These are phyloP conservation scores for Blakeslea trispora DNA, from an alignment of 371 early-diverging fungal genomes.

Conservation along the genomic window DNA sequence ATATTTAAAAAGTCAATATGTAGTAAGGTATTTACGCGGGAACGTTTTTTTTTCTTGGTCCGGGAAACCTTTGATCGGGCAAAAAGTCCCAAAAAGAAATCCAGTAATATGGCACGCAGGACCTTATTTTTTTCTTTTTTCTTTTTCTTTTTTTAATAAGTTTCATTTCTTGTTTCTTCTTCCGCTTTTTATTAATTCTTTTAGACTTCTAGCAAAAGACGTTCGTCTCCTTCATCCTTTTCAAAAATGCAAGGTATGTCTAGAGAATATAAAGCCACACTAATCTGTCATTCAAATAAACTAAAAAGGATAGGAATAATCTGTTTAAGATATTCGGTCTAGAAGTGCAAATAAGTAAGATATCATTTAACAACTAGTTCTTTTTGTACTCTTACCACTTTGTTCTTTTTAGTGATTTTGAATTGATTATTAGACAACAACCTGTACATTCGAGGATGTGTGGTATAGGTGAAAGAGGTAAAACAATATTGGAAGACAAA, in stretches of 20 bases:
- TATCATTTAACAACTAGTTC: background rate
- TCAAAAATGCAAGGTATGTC: constrained; percentile 15
- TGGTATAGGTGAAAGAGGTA: constrained; percentile 53
- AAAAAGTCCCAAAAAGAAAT: constrained; percentile 6
- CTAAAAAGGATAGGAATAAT: background rate
- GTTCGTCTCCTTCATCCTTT: too few relatives aligned
- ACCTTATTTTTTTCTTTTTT: background rate
- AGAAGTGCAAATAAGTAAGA: constrained; percentile 9
- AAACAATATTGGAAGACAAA: background rate
- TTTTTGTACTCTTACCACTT: background rate
- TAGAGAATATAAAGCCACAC: background rate
- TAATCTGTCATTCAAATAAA: constrained; percentile 5
- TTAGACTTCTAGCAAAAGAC: background rate
- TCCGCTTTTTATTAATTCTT: constrained; percentile 2
- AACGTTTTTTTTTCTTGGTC: background rate
- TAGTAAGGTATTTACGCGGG: background rate
- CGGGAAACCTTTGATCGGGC: background rate
- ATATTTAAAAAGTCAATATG: background rate
- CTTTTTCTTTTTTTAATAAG: constrained; percentile 7
- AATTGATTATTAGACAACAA: constrained; percentile 48
- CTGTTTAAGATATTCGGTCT: constrained; percentile 4
- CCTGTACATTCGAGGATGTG: constrained; percentile 56
- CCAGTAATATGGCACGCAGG: background rate
- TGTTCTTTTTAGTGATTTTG: constrained; percentile 23
- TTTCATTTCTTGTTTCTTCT: constrained; percentile 8